Evolutionary conservation across 805 yeast genomes (phyloP).

Genomic region (Komagataella ulmi): DNA sequence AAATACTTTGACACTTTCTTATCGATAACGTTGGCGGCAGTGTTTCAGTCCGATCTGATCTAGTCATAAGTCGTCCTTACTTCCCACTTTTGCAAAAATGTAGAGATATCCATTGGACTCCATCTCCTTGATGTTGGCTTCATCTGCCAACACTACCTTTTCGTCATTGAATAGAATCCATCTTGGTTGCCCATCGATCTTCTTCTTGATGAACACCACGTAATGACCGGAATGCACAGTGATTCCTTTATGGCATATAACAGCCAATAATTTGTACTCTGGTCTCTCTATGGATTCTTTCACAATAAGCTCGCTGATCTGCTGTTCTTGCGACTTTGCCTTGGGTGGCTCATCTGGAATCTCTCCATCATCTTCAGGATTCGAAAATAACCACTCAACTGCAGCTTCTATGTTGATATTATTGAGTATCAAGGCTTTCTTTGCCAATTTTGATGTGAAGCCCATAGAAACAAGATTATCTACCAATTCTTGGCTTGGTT

Average conservation of each 20-base stretch:
- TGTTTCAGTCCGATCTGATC: neutral
- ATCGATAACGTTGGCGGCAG: neutral
- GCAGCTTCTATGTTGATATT: conserved; percentile 58
- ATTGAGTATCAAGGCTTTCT: conserved; percentile 54
- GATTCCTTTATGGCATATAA: conserved; percentile 80
- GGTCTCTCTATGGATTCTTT: conserved; percentile 8
- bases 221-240: conserved; percentile 90
- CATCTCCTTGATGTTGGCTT: conserved; percentile 24
- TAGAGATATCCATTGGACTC: conserved; percentile 35
- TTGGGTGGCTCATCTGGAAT: conserved; percentile 15
- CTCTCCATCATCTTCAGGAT: conserved; percentile 69
- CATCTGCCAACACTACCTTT: conserved; percentile 54
- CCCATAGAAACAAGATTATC: conserved; percentile 63
- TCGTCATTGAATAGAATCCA: conserved; percentile 89
- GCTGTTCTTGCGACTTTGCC: conserved; percentile 1
- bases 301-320: conserved; percentile 2
- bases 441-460: conserved; percentile 48
- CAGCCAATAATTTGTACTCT: conserved; percentile 40
- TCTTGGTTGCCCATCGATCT: conserved; percentile 20
- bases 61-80: neutral
- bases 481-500: conserved; percentile 25
- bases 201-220: conserved; percentile 56
- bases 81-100: conserved; percentile 16
- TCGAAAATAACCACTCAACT: conserved; percentile 80
- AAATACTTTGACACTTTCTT: no score